phyloP scores from a whole-genome alignment of 164 flowering plant genomes.

The Dillenia turbinata region DNA sequence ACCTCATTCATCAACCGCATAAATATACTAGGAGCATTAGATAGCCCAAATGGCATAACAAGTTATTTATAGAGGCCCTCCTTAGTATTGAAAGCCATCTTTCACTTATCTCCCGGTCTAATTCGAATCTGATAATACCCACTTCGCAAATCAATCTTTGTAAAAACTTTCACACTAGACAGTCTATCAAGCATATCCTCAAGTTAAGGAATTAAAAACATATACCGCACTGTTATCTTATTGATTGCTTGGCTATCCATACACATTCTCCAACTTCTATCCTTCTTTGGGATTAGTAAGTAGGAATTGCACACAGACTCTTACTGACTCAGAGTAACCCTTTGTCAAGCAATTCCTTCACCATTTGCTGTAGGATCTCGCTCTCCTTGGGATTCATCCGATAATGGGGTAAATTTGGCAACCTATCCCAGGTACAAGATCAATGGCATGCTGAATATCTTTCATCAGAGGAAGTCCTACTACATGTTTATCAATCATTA shows the following conservation, averaged over 20 bases:
- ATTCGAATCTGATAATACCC: slow-evolving; percentile 2
- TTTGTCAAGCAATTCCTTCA: neutral
- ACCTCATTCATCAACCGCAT: neutral
- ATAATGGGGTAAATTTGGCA: neutral
- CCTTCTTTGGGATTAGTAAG: neutral
- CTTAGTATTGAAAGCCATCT: neutral
- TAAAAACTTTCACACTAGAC: neutral
- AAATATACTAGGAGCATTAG: slow-evolving; percentile 6
- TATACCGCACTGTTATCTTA: slow-evolving; percentile 1
- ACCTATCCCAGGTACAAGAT: neutral
- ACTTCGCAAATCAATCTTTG: neutral
- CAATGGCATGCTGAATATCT: too few relatives aligned
- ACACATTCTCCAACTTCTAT: slow-evolving; percentile 4
- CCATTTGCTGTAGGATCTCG: neutral
- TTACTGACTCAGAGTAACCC: neutral
- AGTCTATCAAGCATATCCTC: slow-evolving; percentile 1
- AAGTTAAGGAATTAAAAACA: neutral
- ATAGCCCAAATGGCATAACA: neutral
- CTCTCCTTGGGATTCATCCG: neutral
- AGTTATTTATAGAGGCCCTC: slow-evolving; percentile 1
- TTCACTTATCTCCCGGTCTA: neutral
- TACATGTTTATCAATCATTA: too few relatives aligned
- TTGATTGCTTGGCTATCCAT: slow-evolving; percentile 8
- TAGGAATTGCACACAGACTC: neutral
- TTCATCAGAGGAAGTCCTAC: too few relatives aligned